Evolutionary conservation across 306 rosid species (phyloP), one percentile per base, ranked within the genome.

Genomic region (Cotoneaster glaucophyllus): DNA sequence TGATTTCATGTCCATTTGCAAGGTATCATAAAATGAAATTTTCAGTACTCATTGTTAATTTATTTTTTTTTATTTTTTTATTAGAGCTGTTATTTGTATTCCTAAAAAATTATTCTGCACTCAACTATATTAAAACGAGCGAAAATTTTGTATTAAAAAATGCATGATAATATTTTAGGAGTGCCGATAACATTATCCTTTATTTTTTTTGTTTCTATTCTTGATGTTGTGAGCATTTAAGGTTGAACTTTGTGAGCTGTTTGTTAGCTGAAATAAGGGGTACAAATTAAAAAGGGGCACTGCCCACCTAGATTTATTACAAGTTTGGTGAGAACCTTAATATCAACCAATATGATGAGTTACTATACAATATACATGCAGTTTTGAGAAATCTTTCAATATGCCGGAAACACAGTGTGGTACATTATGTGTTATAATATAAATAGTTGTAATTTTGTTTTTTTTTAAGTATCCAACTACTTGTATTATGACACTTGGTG

Each of bases 1-100:
- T 70, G 93, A 90, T n/a, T 95, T 95, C 90, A 92, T 95, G 97
- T 92, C 97, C 5, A 62, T 92, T 82, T 95, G 98, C 93, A 89
- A 90, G 99, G 99, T 90, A 73, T 64, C 5, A 31, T n/a, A 8
- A 45, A 12, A 44, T 25, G 5, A 22, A 70, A 68, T 21, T 77
- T 75, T 53, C 64, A 45, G 6, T 50, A 22, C n/a, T 25, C 41
- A 9, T 24, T 61, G 4, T 15, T 66, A 14, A 0, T 29, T 29
- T n/a, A 1, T 15, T 43, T 5, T 43, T 76, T 15, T 25, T 8
- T 10, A 7, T 21, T 54, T 65, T 0, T 56, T 32, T 11, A 0
- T 24, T 4, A 15, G 21, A 50, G 21, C 54, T 50, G 21, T 50
- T 17, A 17, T 18, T 50, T 6, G 3, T 17, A 17, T 50, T 50